Percentiles rank a stretch among this genome's conserved stretches.
phyloP scores from a whole-genome alignment of 2,329 filamentous ascomycete genomes.

The Fusarium duplospermum region DNA sequence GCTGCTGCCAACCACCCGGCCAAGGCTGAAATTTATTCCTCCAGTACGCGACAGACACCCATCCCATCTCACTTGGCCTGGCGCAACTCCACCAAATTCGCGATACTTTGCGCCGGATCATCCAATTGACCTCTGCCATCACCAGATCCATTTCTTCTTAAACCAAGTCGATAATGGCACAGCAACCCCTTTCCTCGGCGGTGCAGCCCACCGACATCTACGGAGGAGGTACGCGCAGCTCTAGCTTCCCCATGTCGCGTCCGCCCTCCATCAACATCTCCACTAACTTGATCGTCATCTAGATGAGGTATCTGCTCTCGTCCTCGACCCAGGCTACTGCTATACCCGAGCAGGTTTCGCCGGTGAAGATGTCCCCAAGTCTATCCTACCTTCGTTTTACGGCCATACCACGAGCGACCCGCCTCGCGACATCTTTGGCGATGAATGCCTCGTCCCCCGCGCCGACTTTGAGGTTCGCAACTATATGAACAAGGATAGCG shows the following conservation, averaged over 20 bases:
- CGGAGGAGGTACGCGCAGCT: constrained; percentile 64
- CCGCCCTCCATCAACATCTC: constrained; percentile 16
- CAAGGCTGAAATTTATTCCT: constrained; percentile 50
- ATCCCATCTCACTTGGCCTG: constrained; percentile 23
- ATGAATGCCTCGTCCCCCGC: constrained; percentile 86
- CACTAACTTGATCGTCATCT: constrained; percentile 37
- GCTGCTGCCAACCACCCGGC: constrained; percentile 41
- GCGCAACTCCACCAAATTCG: constrained; percentile 43
- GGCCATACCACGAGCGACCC: constrained; percentile 65
- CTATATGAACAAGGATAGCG: constrained; percentile 88
- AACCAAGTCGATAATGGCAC: constrained; percentile 58
- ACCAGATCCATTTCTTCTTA: constrained; percentile 6
- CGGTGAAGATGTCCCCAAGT: constrained; percentile 96
- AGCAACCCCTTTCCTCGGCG: constrained; percentile 66
- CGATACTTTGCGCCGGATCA: constrained; percentile 40
- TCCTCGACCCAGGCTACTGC: constrained; percentile 94
- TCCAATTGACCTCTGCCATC: constrained; percentile 42
- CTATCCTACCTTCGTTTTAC: constrained; percentile 91
- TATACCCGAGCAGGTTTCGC: constrained; percentile 94
- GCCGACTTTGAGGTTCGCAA: constrained; percentile 86
- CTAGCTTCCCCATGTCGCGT: constrained; percentile 33
- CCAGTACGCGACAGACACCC: constrained; percentile 44
- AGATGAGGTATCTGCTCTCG: constrained; percentile 98
- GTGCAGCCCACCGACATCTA: constrained; percentile 72
- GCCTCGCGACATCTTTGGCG: constrained; percentile 80